Evolutionary conservation across 2,329 filamentous ascomycete genomes (phyloP).

Genomic region (Penicillium rolfsii): DNA sequence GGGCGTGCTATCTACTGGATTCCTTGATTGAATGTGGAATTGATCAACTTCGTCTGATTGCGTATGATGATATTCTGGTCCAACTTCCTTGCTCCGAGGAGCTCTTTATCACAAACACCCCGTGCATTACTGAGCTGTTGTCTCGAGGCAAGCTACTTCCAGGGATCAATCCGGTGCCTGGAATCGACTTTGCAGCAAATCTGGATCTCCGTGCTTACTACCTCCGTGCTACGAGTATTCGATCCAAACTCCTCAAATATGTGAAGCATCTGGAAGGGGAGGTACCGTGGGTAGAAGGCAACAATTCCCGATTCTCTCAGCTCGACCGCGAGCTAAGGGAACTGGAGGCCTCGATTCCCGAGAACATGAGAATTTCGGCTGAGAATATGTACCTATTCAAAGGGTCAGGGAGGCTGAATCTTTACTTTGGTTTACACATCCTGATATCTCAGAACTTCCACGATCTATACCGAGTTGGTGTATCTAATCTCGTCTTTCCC

Average conservation of each 20-base stretch:
- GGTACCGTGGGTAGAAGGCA: neutral
- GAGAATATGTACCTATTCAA: conserved; percentile 2
- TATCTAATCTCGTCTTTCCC: conserved; percentile 2
- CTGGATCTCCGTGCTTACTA: conserved; percentile 1
- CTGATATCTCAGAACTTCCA: conserved; percentile 5
- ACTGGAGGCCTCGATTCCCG: neutral
- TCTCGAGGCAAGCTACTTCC: conserved; percentile 1
- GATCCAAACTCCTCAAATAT: conserved; percentile 2
- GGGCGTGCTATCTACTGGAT: conserved; percentile 1
- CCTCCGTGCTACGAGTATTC: neutral
- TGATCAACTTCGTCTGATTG: conserved; percentile 1
- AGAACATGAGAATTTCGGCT: neutral
- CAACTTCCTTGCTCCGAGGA: conserved; percentile 1
- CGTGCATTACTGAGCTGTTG: conserved; percentile 1
- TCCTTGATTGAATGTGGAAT: conserved; percentile 3
- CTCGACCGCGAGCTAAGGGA: neutral
- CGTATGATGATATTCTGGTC: neutral
- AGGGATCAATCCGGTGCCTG: neutral
- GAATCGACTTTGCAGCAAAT: neutral
- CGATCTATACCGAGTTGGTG: neutral
- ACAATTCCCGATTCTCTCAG: neutral
- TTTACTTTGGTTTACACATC: conserved; percentile 1
- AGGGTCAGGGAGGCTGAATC: neutral
- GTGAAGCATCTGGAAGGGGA: conserved; percentile 1
- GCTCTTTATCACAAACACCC: neutral